phyloP scores from a whole-genome alignment of 2,329 filamentous ascomycete species.

The Harringtonia aguacate region DNA sequence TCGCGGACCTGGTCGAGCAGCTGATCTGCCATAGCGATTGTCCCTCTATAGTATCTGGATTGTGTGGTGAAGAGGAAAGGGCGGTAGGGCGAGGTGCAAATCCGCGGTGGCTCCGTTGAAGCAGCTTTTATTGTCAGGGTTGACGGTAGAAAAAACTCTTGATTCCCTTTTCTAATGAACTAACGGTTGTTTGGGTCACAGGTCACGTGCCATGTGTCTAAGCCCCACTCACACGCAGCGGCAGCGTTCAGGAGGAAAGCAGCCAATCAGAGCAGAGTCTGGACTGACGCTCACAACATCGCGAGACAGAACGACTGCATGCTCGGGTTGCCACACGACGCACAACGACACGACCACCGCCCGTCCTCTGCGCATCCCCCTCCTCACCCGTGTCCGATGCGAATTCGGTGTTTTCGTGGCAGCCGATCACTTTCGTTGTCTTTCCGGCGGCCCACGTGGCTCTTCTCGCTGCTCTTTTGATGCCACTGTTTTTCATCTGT shows the following conservation, averaged over 20 bases:
- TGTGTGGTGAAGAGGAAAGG: no score
- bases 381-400: neutral
- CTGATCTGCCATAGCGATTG: constrained; percentile 65
- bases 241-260: constrained; percentile 8
- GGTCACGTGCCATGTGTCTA: no score
- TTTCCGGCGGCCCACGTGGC: neutral
- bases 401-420: neutral
- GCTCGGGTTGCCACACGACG: neutral
- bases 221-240: no score
- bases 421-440: neutral
- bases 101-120: no score
- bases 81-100: no score
- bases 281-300: constrained; percentile 27
- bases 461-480: neutral
- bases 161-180: no score
- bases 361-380: neutral
- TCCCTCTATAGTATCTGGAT: no score
- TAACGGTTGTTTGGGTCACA: no score
- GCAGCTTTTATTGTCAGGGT: no score
- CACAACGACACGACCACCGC: constrained; percentile 3
- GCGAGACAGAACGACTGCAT: constrained; percentile 16
- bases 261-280: constrained; percentile 24
- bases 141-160: no score
- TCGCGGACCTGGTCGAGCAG: constrained; percentile 71
- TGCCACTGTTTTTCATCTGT: neutral